Base-by-base conservation (phyloP, 306 rosid species). In the Prunus campanulata region DNA sequence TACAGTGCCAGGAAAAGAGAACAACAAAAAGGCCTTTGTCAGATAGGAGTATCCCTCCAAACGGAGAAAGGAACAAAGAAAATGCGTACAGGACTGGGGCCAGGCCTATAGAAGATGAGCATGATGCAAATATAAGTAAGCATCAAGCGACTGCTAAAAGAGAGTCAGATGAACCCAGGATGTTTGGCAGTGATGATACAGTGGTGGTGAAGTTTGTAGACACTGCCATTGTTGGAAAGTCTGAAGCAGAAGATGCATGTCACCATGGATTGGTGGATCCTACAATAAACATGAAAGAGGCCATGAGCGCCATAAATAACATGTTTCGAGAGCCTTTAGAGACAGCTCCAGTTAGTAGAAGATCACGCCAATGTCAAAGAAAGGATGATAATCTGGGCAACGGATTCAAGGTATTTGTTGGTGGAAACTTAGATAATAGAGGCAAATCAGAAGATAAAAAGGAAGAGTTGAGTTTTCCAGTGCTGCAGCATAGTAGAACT, bases 181-280 rank as follows among this genome's bases (percentile, higher is more conserved):
- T 74, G 74, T 39, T 87, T 76, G 76, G 76, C 44, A 81, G 89
- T 48, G 98, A 91, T n/a, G 91, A 89, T 54, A 87, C 93, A 13
- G 88, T 85, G 47, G 89, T 89, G 47, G 89, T 35, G 74, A 94
- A 88, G 81, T 94, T 90, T 90, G 95, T 85, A 73, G 95, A 78
- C 82, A 85, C 89, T 67, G 91, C 96, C 76, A 83, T 94, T 77
- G 91, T 80, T 50, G 95, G 96, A 30, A 92, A 83, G 78, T 87
- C 97, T 68, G 96, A 78, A 82, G 89, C 90, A 64, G 98, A 95
- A 87, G 85, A 92, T 86, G 96, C 93, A 51, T 87, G 97, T 74
- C 98, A 95, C 77, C 93, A 89, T 73, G 97, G 99, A 59, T 77
- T 92, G 78, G 92, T 92, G 49, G 99, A 95, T 81, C 99, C 99